Conservation (phyloP, 2,329 filamentous ascomycete species). For the Paecilomyces niveus region DNA sequence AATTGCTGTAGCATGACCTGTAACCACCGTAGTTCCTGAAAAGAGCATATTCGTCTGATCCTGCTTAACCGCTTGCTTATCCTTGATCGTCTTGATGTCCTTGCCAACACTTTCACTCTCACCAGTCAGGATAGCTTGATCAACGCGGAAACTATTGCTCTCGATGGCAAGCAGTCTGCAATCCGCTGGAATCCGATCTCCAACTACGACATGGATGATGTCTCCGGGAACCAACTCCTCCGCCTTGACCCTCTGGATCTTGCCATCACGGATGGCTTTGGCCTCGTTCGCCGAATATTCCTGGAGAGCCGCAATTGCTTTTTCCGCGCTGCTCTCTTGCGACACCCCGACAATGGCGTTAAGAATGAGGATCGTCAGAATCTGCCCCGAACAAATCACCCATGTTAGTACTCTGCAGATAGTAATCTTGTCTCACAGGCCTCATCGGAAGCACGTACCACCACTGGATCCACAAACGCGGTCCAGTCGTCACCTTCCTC, state of each 20-base stretch:
- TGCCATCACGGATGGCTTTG: conserved; percentile 81
- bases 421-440: background rate
- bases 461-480: conserved; percentile 90
- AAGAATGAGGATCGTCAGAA: conserved; percentile 91
- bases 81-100: conserved; percentile 61
- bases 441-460: conserved; percentile 55
- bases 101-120: conserved; percentile 97
- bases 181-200: conserved; percentile 89
- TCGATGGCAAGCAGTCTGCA: conserved; percentile 84
- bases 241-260: conserved; percentile 78
- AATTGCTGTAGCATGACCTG: conserved; percentile 81
- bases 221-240: conserved; percentile 95
- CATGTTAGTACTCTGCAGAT: conserved; percentile 12
- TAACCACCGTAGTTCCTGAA: conserved; percentile 95
- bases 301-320: conserved; percentile 94
- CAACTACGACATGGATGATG: conserved; percentile 78
- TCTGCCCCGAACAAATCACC: conserved; percentile 45
- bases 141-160: conserved; percentile 94
- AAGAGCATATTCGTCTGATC: conserved; percentile 98
- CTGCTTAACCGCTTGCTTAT: conserved; percentile 85
- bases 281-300: conserved; percentile 99
- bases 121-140: conserved; percentile 94
- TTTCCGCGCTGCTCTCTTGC: conserved; percentile 97
- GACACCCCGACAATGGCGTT: conserved; percentile 97
- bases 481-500: conserved; percentile 93